Percentiles rank a stretch among this genome's conserved stretches.
Conservation (phyloP, 1,284 basidiomycete genomes). For the Abortiporus biennis region DNA sequence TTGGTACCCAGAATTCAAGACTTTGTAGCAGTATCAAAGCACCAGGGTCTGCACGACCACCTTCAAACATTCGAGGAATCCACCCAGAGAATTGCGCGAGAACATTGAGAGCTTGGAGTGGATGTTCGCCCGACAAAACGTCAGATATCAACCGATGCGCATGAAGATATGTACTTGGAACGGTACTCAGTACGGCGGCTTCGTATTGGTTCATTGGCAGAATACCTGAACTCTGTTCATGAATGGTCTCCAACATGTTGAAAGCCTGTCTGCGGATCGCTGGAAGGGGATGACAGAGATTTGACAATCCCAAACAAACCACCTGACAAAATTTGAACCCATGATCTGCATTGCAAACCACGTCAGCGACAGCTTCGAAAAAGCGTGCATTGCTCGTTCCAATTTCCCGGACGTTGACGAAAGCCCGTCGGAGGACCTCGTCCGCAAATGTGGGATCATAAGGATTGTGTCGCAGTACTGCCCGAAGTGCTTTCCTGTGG, state of each 20-base stretch:
- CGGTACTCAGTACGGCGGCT: conserved; percentile 68
- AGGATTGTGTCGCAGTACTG: conserved; percentile 60
- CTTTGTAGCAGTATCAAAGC: conserved; percentile 61
- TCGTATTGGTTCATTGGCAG: conserved; percentile 69
- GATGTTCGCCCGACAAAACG: conserved; percentile 78
- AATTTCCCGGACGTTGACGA: conserved; percentile 52
- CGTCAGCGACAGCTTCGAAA: conserved; percentile 77
- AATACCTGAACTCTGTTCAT: conserved; percentile 56
- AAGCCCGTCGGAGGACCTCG: conserved; percentile 69
- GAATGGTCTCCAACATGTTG: conserved; percentile 70
- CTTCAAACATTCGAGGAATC: conserved; percentile 59
- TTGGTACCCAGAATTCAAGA: conserved; percentile 77
- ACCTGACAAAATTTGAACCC: conserved; percentile 72
- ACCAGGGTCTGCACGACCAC: conserved; percentile 39
- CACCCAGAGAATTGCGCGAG: conserved; percentile 72
- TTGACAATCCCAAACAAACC: conserved; percentile 79
- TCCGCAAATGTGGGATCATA: conserved; percentile 59
- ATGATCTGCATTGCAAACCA: conserved; percentile 57
- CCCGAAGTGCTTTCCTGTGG: conserved; percentile 70
- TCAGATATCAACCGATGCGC: conserved; percentile 77
- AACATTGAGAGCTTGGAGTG: conserved; percentile 62
- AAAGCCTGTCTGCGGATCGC: conserved; percentile 76
- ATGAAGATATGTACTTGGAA: conserved; percentile 75
- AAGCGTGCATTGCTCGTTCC: conserved; percentile 57
- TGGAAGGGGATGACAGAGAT: conserved; percentile 73